Percentiles rank a stretch among this genome's conserved stretches.
Evolutionary conservation across 805 yeast genomes (phyloP).

Genomic region (Lipomyces spencermartinsiae): DNA sequence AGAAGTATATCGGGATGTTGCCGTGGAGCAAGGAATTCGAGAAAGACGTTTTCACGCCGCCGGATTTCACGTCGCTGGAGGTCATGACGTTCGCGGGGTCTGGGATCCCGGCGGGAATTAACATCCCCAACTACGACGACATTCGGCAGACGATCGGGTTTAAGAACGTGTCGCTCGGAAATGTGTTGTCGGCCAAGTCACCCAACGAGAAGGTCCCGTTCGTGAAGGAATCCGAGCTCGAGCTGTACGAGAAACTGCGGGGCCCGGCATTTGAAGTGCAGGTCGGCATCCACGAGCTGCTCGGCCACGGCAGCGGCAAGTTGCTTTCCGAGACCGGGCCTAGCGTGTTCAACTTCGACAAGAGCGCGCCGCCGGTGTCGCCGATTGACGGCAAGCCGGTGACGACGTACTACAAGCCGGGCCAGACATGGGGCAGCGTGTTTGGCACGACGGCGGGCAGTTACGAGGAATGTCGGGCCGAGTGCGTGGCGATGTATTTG

Average conservation of each 20-base stretch:
- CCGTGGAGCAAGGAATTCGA: slow-evolving; percentile 83
- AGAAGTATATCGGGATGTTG: slow-evolving; percentile 63
- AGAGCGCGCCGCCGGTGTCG: slow-evolving; percentile 64
- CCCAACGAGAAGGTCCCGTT: slow-evolving; percentile 73
- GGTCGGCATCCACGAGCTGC: slow-evolving; percentile 89
- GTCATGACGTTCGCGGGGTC: slow-evolving; percentile 88
- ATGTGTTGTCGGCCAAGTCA: slow-evolving; percentile 77
- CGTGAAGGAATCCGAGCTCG: slow-evolving; percentile 59
- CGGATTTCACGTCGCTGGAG: slow-evolving; percentile 90
- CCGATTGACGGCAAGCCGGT: slow-evolving; percentile 65
- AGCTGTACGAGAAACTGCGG: slow-evolving; percentile 59
- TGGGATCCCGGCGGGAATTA: slow-evolving; percentile 92
- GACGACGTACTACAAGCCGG: slow-evolving; percentile 71
- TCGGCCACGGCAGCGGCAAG: slow-evolving; percentile 93
- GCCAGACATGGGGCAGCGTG: slow-evolving; percentile 89
- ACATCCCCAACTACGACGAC: slow-evolving; percentile 91
- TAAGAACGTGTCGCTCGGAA: slow-evolving; percentile 88
- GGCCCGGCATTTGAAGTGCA: slow-evolving; percentile 89
- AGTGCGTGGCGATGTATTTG: slow-evolving; percentile 82
- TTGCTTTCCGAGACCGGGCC: slow-evolving; percentile 65
- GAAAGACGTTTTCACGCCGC: slow-evolving; percentile 86
- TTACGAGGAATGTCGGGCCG: slow-evolving; percentile 93
- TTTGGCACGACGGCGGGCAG: slow-evolving; percentile 86
- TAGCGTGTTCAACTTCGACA: slow-evolving; percentile 76
- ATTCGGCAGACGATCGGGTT: slow-evolving; percentile 83